Base-by-base conservation (phyloP, 78 protist genomes). In the Trichosphaerium sp. region DNA sequence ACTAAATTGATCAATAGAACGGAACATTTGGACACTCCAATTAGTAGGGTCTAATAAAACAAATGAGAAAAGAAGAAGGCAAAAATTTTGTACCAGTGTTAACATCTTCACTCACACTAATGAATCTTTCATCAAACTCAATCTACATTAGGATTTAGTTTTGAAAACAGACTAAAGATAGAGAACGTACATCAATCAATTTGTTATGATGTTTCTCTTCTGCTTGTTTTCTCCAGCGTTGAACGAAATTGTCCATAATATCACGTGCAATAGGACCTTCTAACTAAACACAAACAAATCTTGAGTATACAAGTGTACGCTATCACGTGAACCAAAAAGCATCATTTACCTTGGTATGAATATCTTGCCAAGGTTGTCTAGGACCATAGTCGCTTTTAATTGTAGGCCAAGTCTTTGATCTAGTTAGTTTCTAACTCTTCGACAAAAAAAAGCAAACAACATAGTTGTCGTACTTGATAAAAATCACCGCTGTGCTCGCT, bases 301-400 rank as follows among this genome's bases (percentile, higher is more conserved):
- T n/a, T n/a, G n/a, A n/a, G n/a, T n/a, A n/a, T n/a, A n/a, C n/a
- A n/a, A n/a, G n/a, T n/a, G n/a, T n/a, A n/a, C n/a, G n/a, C n/a
- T n/a, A n/a, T n/a, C n/a, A n/a, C n/a, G n/a, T 52, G n/a, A 47
- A n/a, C n/a, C n/a, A n/a, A n/a, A n/a, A n/a, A 56, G 61, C 18
- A 56, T 15, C 37, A 23, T 21, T 15, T 12, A 56, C 18, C 26
- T 31, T 21, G 59, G 61, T 12, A 49, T 72, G 78, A 58, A 74
- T 61, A 39, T 74, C 79, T 5, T 74, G 72, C 79, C 79, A 74
- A 26, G 79, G 79, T 41, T 74, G 63, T 6, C 79, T 25, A 8
- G 72, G 72, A 14, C 79, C 79, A 18, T 41, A 8, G 25, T 14
- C 4, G 32, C 5, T 54, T 37, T 14, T 10, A 11, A 18, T 14